Evolutionary conservation across 495 filamentous ascomycete species (phyloP), one percentile per base, ranked within the genome.

Genomic region (Friedmanniomyces endolithicus): DNA sequence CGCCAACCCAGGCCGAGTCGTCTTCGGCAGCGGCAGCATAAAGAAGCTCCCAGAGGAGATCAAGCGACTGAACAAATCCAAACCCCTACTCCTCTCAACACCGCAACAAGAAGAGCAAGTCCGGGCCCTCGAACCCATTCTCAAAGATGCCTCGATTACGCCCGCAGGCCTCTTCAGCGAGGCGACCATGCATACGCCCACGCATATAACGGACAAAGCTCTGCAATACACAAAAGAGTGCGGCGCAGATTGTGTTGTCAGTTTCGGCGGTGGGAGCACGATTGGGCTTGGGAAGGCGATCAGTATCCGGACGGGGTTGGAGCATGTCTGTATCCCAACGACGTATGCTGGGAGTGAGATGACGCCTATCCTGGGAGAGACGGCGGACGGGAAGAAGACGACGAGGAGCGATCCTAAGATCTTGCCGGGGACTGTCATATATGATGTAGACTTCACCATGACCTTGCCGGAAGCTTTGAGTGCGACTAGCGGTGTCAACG

Each of bases 271-370:
- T 37, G 81, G 82, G 25, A 81, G 76, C 55, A 84, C 82, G 0
- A 80, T 83, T 50, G 82, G 81, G 0, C 69, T 85, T 39, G 80
- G 81, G 0, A 85, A 86, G 63, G 82, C 82, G 1, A 77, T 86
- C 56, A 79, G 76, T 46, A 76, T 84, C 49, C 71, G 81, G 24
- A 83, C 80, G 6, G 79, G 79, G 0, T 64, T 84, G 44, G 74
- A 75, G 22, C 81, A 86, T 63, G 75, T 86, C 58, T 81, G 78
- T 49, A 79, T 84, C 37, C 79, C 82, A 12, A 86, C 81, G 12
- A 85, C 81, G 0, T 86, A 86, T 67, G 78, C 82, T 4, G 81
- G 80, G 6, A 82, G 79, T 53, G 82, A 85, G 63, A 83, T 85
- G 72, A 84, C 81, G 0, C 78, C 81, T 0, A 83, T 84, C 47